Conservation (phyloP, 2,329 filamentous ascomycete species). For the Xylaria sp. region DNA sequence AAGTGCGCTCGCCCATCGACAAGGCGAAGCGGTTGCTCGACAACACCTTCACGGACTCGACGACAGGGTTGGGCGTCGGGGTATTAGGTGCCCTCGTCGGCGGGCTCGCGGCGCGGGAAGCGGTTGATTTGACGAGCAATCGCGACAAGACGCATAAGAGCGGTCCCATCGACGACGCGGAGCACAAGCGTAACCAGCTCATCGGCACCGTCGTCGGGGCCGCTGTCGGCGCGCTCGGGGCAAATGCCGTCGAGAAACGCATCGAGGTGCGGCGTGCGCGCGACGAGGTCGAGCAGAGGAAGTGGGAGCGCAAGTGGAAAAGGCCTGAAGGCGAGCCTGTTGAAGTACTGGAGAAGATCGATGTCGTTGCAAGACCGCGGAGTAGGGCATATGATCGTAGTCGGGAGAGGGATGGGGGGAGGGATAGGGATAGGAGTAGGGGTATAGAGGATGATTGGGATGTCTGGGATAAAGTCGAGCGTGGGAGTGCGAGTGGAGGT, state of each 20-base stretch:
- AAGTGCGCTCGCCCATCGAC: slow-evolving; percentile 43
- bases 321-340: slow-evolving; percentile 17
- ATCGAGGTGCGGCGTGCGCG: slow-evolving; percentile 40
- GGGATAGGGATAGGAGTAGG: no score
- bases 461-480: no score
- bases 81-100: slow-evolving; percentile 61
- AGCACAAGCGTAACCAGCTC: slow-evolving; percentile 45
- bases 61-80: slow-evolving; percentile 56
- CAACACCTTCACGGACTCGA: slow-evolving; percentile 55
- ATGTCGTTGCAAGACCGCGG: slow-evolving; percentile 34
- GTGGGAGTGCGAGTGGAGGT: slow-evolving; percentile 30
- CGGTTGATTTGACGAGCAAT: slow-evolving; percentile 48
- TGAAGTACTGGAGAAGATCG: slow-evolving; percentile 30
- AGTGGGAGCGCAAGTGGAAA: slow-evolving; percentile 36
- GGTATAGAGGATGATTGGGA: slow-evolving; percentile 27
- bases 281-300: slow-evolving; percentile 34
- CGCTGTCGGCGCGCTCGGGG: slow-evolving; percentile 60
- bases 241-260: slow-evolving; percentile 47
- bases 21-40: slow-evolving; percentile 51
- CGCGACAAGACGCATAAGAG: slow-evolving; percentile 31
- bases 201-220: slow-evolving; percentile 60
- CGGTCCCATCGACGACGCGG: slow-evolving; percentile 38
- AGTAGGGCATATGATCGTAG: slow-evolving; percentile 18
- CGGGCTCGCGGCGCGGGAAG: slow-evolving; percentile 58
- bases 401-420: slow-evolving; percentile 23